Percentiles rank a stretch among this genome's conserved stretches.
phyloP scores from a whole-genome alignment of 1,284 basidiomycete genomes.

The Waitea zeae region DNA sequence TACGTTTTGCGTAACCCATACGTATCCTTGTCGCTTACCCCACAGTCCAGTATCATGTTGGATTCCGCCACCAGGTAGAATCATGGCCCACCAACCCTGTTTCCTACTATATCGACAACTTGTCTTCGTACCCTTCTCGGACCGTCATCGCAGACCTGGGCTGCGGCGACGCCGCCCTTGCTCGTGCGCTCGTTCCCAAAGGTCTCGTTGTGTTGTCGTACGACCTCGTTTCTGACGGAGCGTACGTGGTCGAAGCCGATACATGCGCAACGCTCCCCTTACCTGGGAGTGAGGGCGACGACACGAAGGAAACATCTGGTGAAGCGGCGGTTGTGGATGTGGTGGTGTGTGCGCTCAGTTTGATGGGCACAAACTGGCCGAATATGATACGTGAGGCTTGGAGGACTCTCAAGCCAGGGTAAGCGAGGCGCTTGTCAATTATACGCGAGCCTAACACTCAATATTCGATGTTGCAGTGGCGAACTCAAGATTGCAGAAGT shows the following conservation, averaged over 20 bases:
- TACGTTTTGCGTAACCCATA: conserved; percentile 16
- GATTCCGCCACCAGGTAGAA: conserved; percentile 78
- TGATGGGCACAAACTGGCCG: conserved; percentile 98
- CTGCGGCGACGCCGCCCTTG: conserved; percentile 88
- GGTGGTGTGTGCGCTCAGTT: conserved; percentile 83
- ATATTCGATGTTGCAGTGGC: conserved; percentile 40
- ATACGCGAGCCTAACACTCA: conserved; percentile 4
- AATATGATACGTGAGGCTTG: conserved; percentile 80
- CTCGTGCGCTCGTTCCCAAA: conserved; percentile 50
- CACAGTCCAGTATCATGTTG: conserved; percentile 68
- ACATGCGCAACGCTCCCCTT: conserved; percentile 60
- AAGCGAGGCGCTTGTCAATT: conserved; percentile 16
- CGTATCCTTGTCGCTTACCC: conserved; percentile 5
- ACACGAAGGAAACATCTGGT: conserved; percentile 15
- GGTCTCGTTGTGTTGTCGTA: conserved; percentile 63
- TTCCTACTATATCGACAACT: conserved; percentile 46
- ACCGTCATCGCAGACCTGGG: conserved; percentile 86
- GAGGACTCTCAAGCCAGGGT: conserved; percentile 72
- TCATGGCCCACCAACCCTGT: conserved; percentile 89
- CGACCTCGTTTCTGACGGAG: conserved; percentile 62
- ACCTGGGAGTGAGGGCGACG: conserved; percentile 54
- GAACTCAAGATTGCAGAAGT: conserved; percentile 91
- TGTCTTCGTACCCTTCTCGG: conserved; percentile 41
- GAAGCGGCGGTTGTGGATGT: conserved; percentile 75
- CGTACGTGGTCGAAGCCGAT: conserved; percentile 67